Evolutionary conservation across 2,329 filamentous ascomycete genomes (phyloP).

Genomic region (Fusarium zealandicum): DNA sequence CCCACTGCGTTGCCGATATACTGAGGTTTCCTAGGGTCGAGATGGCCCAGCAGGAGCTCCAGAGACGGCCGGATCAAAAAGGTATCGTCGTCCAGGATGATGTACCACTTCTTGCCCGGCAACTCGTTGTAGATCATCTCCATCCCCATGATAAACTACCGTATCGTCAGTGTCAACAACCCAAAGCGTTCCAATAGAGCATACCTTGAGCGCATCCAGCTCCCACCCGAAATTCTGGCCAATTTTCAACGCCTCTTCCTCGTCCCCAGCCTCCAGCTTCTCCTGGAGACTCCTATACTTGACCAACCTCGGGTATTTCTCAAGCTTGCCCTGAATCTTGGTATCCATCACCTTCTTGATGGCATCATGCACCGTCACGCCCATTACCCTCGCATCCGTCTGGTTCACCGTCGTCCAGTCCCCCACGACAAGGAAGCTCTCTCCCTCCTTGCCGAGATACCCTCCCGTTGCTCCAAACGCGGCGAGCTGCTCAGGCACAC

Average conservation of each 20-base stretch:
- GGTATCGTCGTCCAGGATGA: slow-evolving; percentile 66
- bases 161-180: neutral
- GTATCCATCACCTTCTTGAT: slow-evolving; percentile 48
- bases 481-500: slow-evolving; percentile 56
- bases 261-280: slow-evolving; percentile 50
- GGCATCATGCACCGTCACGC: slow-evolving; percentile 51
- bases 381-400: slow-evolving; percentile 43
- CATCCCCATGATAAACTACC: slow-evolving; percentile 62
- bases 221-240: slow-evolving; percentile 56
- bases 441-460: slow-evolving; percentile 48
- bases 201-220: slow-evolving; percentile 58
- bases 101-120: slow-evolving; percentile 65
- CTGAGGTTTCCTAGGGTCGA: slow-evolving; percentile 55
- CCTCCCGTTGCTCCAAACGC: slow-evolving; percentile 48
- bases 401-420: slow-evolving; percentile 55
- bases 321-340: slow-evolving; percentile 39
- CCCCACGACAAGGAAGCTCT: slow-evolving; percentile 57
- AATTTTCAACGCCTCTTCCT: slow-evolving; percentile 47
- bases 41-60: slow-evolving; percentile 55
- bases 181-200: neutral
- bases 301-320: slow-evolving; percentile 45
- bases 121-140: slow-evolving; percentile 58
- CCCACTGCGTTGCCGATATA: slow-evolving; percentile 66
- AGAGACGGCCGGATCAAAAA: slow-evolving; percentile 60
- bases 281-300: slow-evolving; percentile 52